Evolutionary conservation across 1,284 basidiomycete species (phyloP).

Genomic region (Abortiporus biennis): DNA sequence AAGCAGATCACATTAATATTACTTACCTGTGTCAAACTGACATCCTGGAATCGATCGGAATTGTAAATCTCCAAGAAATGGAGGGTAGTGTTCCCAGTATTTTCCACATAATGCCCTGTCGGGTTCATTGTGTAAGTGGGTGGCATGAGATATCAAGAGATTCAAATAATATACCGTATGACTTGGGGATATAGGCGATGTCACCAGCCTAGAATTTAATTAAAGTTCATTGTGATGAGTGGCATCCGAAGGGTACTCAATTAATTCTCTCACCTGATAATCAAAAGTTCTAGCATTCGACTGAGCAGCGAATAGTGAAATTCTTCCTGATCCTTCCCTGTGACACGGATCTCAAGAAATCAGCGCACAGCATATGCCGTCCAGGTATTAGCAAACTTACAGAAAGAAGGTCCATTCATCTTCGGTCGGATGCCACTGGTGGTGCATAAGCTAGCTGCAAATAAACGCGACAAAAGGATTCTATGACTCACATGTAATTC

Average conservation of each 20-base stretch:
- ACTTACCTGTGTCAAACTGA: slow-evolving; percentile 25
- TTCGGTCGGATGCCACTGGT: slow-evolving; percentile 68
- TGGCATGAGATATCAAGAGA: not conserved
- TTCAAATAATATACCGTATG: slow-evolving; percentile 31
- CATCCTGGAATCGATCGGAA: slow-evolving; percentile 27
- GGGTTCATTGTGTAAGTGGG: not conserved
- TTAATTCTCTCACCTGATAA: slow-evolving; percentile 39
- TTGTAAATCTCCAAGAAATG: slow-evolving; percentile 60
- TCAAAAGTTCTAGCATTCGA: slow-evolving; percentile 65
- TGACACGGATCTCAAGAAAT: too few relatives aligned
- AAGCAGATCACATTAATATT: too few relatives aligned
- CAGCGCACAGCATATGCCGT: too few relatives aligned
- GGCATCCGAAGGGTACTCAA: not conserved
- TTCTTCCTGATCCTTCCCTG: slow-evolving; percentile 53
- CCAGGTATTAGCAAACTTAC: slow-evolving; percentile 23
- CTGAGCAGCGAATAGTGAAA: slow-evolving; percentile 59
- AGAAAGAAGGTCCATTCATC: slow-evolving; percentile 61
- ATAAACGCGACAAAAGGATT: not conserved
- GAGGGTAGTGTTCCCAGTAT: slow-evolving; percentile 56
- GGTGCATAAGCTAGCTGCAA: slow-evolving; percentile 2
- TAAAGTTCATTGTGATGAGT: slow-evolving; percentile 14
- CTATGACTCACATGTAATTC: slow-evolving; percentile 22
- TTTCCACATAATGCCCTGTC: slow-evolving; percentile 63
- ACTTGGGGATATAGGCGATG: slow-evolving; percentile 48
- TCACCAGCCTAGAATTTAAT: too few relatives aligned